Base-by-base conservation (phyloP, 2,329 filamentous ascomycete species). In the Sporothrix pallida region DNA sequence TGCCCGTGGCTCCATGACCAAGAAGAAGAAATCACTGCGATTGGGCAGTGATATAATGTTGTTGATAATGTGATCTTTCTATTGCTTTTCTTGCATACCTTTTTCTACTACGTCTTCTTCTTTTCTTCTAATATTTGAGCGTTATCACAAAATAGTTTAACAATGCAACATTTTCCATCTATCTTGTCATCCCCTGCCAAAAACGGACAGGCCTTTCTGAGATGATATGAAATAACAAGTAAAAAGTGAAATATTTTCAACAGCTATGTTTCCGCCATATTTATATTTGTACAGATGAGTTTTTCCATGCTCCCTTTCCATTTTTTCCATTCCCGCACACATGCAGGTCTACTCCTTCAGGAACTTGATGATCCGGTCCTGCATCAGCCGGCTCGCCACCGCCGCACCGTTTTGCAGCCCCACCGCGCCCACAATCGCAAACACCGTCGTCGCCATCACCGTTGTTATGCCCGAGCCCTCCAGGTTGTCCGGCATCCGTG, bases 391-490 rank as follows among this genome's bases (percentile, higher is more conserved):
- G 76, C 90, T 91, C 74, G 95, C 94, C 72, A 92, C 88, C 62
- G 91, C 90, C 52, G 92, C 92, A 65, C 96, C 96, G 77, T 92
- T 90, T 82, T 98, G 94, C 79, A 99, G 84, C n/a, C 94, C 91
- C 71, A 99, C 83, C 12, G 96, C 96, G 26, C 96, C 96, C 62
- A 98, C 84, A 72, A 99, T 92, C 63, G 95, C 93, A 80, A 94
- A 93, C 72, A 99, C 79, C 3, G 93, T 89, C 75, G 94, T 91
- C 68, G 92, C 89, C 72, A 97, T 84, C 31, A 98, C 91, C 3
- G 91, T 85, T 37, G 93, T 88, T 42, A 92, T 82, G 77, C 96
- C 96, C 0, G 94, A 97, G 20, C 85, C 83, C 70, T 87, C 81
- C 72, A 97, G 86, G 78, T 94, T 91, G 75, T 91, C 85, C 26